Conservation (phyloP, 2,329 filamentous ascomycete species). For the Pseudocercospora cruenta region DNA sequence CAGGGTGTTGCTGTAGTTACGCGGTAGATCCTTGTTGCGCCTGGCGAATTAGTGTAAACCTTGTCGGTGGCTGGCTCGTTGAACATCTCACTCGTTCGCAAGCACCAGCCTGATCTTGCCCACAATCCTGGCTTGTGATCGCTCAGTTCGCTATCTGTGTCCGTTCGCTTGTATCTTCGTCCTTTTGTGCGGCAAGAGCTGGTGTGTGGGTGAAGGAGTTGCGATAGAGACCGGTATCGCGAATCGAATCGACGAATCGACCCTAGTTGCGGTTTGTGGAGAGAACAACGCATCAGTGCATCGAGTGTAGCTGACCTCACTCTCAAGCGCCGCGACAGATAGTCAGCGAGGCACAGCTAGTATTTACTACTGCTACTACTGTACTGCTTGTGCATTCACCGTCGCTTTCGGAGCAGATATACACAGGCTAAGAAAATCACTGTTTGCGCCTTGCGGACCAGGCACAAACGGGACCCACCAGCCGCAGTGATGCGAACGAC, state of each 20-base stretch:
- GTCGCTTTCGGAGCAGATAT: background rate
- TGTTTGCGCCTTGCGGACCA: conserved; percentile 2
- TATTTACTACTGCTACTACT: background rate
- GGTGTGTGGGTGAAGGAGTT: background rate
- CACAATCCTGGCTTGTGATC: conserved; percentile 3
- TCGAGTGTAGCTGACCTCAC: background rate
- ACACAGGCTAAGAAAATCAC: background rate
- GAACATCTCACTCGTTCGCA: background rate
- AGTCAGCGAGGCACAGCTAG: background rate
- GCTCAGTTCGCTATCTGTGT: background rate
- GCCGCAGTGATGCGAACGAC: conserved; percentile 10
- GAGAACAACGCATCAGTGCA: background rate
- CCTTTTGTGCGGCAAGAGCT: background rate
- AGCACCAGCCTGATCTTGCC: conserved; percentile 4
- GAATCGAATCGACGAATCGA: background rate
- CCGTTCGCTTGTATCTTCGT: background rate
- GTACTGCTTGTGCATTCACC: background rate
- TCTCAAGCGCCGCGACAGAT: background rate
- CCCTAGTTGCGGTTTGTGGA: background rate
- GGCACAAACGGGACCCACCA: conserved; percentile 5
- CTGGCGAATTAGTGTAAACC: background rate
- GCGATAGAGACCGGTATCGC: background rate
- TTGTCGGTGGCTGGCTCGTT: conserved; percentile 3
- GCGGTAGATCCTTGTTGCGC: background rate
- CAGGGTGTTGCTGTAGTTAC: background rate